These are phyloP conservation scores for Blastobotrys indianensis DNA, from an alignment of 1,139 yeast genomes.

Conservation along the genomic window DNA sequence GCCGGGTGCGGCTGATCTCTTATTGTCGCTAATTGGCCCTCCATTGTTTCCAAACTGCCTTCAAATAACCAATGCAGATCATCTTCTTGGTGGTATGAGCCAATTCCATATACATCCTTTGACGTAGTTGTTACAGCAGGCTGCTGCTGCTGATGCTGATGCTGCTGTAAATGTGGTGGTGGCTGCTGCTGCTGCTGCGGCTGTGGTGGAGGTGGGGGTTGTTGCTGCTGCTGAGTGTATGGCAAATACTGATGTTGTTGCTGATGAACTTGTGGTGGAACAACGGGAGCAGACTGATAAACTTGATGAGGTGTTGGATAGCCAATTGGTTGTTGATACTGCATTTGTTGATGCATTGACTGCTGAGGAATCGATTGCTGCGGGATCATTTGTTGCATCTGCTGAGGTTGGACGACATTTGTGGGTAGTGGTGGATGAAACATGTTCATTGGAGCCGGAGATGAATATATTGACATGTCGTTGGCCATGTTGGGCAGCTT, in stretches of 20 bases:
- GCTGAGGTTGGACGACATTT: background rate
- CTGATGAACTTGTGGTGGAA: too few species aligned
- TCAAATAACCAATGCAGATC: conserved; percentile 25
- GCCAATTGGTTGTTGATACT: too few species aligned
- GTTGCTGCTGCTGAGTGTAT: conserved; percentile 1
- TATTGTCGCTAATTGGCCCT: conserved; percentile 2
- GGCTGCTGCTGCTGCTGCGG: conserved; percentile 1
- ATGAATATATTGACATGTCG: background rate
- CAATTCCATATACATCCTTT: conserved; percentile 9
- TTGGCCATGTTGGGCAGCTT: background rate
- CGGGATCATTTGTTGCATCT: too few species aligned
- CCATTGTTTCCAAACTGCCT: conserved; percentile 5
- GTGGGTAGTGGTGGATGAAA: conserved; percentile 1
- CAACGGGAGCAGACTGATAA: too few species aligned
- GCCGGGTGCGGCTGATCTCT: conserved; percentile 1
- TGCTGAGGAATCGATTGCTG: too few species aligned
- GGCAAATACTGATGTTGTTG: conserved; percentile 3
- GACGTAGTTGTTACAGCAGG: background rate
- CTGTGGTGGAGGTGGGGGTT: conserved; percentile 1
- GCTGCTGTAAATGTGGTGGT: conserved; percentile 2
- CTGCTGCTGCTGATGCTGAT: background rate
- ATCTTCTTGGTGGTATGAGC: conserved; percentile 16
- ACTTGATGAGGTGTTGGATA: too few species aligned
- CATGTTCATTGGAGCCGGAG: background rate
- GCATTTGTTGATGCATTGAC: too few species aligned